Evolutionary conservation across 805 yeast genomes (phyloP).

Genomic region (Maudiozyma saulgeensis): DNA sequence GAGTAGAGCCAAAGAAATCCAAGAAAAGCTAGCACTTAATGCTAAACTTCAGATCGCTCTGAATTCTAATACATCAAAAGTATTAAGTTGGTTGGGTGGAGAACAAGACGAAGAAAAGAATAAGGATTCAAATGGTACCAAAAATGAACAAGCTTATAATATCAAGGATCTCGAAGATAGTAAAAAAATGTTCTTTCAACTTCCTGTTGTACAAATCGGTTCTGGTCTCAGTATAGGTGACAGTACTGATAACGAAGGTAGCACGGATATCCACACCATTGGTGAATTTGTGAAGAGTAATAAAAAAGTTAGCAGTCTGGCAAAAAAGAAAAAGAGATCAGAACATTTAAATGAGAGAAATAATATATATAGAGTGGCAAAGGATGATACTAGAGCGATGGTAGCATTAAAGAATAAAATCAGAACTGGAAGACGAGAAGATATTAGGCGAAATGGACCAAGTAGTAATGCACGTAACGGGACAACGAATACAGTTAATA

Average conservation of each 20-base stretch:
- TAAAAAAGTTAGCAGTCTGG: conserved; percentile 24
- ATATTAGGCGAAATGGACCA: conserved; percentile 6
- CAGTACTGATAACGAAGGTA: not conserved
- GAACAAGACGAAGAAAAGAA: not conserved
- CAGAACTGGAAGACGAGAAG: conserved; percentile 16
- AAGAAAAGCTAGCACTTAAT: conserved; percentile 26
- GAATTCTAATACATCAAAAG: conserved; percentile 15
- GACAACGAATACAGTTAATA: not conserved
- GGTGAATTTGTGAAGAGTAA: conserved; percentile 30
- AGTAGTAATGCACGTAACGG: not conserved
- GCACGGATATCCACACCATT: conserved; percentile 25
- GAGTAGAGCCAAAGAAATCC: conserved; percentile 29
- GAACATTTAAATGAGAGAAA: conserved; percentile 6
- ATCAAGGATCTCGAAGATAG: conserved; percentile 11
- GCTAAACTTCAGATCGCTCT: conserved; percentile 25
- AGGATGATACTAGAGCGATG: conserved; percentile 30
- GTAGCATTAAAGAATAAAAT: conserved; percentile 28
- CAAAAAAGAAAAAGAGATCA: conserved; percentile 23
- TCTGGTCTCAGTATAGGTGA: conserved; percentile 21
- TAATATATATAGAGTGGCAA: conserved; percentile 19
- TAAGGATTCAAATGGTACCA: not conserved
- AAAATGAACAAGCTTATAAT: conserved; percentile 1
- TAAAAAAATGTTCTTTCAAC: conserved; percentile 19
- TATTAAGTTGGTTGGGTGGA: conserved; percentile 20
- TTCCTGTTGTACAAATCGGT: conserved; percentile 28